A percentile compares a stretch with the other conserved stretches of the same genome.
phyloP scores from a whole-genome alignment of 1,139 yeast species.

The Candida sanyaensis region DNA sequence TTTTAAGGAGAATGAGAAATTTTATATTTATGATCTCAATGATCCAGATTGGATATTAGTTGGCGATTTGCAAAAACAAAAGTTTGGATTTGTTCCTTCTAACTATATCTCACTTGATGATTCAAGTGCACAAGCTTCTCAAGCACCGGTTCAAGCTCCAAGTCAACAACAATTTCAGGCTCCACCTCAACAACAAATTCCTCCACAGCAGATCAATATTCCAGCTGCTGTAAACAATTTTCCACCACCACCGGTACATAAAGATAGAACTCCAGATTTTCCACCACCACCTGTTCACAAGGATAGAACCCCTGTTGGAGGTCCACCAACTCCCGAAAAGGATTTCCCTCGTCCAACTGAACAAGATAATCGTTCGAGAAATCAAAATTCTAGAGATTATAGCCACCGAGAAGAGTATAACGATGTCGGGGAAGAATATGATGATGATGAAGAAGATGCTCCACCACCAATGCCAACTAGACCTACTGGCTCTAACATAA shows the following conservation, averaged over 20 bases:
- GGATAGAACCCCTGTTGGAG: conserved; percentile 15
- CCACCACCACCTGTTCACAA: conserved; percentile 32
- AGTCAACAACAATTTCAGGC: conserved; percentile 6
- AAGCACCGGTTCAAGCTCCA: conserved; percentile 6
- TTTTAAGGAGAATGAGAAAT: conserved; percentile 71
- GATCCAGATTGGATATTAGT: conserved; percentile 96
- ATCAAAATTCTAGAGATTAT: background rate
- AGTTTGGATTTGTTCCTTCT: conserved; percentile 90
- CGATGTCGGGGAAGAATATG: conserved; percentile 20
- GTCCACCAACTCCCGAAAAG: conserved; percentile 16
- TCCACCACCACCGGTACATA: conserved; percentile 34
- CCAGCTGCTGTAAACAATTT: conserved; percentile 16
- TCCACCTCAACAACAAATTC: conserved; percentile 14
- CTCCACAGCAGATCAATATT: conserved; percentile 10
- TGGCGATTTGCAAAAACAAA: conserved; percentile 44
- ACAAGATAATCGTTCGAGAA: conserved; percentile 3
- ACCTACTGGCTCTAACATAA: conserved; percentile 27
- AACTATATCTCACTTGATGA: conserved; percentile 70
- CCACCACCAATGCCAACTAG: conserved; percentile 67
- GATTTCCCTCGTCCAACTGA: conserved; percentile 14
- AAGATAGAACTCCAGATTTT: conserved; percentile 18
- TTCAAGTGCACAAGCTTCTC: conserved; percentile 13
- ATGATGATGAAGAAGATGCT: conserved; percentile 44
- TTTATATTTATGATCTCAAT: conserved; percentile 77
- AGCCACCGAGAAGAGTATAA: conserved; percentile 5